Conservation (phyloP, 345 rosid genomes). For the Euphorbia tirucalli region DNA sequence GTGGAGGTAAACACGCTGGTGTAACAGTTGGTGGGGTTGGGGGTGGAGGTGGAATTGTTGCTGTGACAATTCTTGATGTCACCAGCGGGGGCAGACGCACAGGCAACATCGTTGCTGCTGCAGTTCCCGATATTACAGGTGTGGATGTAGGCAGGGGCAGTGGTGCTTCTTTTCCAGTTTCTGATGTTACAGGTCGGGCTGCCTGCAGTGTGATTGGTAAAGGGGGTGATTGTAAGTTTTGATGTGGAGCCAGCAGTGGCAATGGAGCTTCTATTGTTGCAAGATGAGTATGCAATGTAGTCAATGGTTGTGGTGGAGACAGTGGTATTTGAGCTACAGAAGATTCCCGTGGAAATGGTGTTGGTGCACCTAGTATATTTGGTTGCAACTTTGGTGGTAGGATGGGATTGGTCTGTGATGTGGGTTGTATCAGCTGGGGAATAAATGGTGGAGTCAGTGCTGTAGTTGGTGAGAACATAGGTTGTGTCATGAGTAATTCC, state of each 20-base stretch:
- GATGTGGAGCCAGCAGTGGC: conserved; percentile 25
- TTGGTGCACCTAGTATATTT: too few relatives aligned
- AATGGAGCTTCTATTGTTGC: too few relatives aligned
- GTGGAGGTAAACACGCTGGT: too few relatives aligned
- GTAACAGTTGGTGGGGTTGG: conserved; percentile 10
- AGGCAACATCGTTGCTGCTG: not conserved
- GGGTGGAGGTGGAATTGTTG: conserved; percentile 16
- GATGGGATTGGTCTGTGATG: too few relatives aligned
- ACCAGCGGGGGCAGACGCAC: conserved; percentile 18
- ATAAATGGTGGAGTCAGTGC: too few relatives aligned
- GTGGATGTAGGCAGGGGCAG: conserved; percentile 22
- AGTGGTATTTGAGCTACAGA: conserved; percentile 5
- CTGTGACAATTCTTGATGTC: not conserved
- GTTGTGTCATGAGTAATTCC: too few relatives aligned
- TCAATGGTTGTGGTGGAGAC: conserved; percentile 23
- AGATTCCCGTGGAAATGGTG: too few relatives aligned
- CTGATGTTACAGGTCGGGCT: conserved; percentile 14
- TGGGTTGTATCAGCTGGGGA: too few relatives aligned
- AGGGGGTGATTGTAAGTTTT: too few relatives aligned
- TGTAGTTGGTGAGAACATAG: too few relatives aligned
- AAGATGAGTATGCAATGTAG: not conserved
- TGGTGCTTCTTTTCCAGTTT: not conserved
- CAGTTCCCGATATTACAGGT: not conserved
- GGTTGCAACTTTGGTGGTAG: too few relatives aligned
- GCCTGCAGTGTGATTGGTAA: too few relatives aligned